These are phyloP conservation scores for Erysimum cheiranthoides DNA, from an alignment of 345 rosid species.

Conservation along the genomic window DNA sequence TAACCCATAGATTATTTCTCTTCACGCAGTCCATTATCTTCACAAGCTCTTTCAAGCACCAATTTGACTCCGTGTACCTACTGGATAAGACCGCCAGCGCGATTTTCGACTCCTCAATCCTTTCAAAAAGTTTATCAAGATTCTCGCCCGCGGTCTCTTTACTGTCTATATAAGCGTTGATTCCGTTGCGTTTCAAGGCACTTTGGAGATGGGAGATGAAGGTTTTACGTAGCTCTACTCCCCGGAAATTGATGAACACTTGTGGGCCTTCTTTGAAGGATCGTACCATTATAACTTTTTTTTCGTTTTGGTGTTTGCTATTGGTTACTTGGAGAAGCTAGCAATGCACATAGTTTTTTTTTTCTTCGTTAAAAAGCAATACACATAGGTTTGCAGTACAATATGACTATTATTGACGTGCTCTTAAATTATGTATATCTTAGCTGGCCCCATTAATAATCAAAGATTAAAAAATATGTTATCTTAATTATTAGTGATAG, in stretches of 20 bases:
- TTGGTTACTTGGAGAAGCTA: conserved; percentile 8
- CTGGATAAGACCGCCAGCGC: conserved; percentile 31
- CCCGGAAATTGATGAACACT: conserved; percentile 46
- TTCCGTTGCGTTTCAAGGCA: not conserved
- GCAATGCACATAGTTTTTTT: conserved; percentile 10
- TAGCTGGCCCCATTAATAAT: conserved; percentile 18
- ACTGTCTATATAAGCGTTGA: conserved; percentile 31
- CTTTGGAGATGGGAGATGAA: conserved; percentile 23
- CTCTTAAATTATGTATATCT: conserved; percentile 1
- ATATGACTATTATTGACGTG: no score
- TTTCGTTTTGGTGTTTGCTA: not conserved
- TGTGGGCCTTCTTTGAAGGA: conserved; percentile 10
- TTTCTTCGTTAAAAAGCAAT: not conserved
- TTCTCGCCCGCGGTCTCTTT: not conserved
- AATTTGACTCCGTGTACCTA: conserved; percentile 30
- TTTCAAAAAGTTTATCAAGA: not conserved
- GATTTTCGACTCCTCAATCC: conserved; percentile 33
- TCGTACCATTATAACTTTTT: not conserved
- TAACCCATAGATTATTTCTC: conserved; percentile 39
- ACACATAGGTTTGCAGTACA: not conserved
- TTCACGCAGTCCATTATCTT: conserved; percentile 34
- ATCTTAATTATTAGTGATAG: not conserved
- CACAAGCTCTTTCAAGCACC: conserved; percentile 43
- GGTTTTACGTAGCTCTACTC: conserved; percentile 18
- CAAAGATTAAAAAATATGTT: not conserved